These are phyloP conservation scores for Sphenostylis stenocarpa DNA, from an alignment of 306 rosid species.

Conservation along the genomic window DNA sequence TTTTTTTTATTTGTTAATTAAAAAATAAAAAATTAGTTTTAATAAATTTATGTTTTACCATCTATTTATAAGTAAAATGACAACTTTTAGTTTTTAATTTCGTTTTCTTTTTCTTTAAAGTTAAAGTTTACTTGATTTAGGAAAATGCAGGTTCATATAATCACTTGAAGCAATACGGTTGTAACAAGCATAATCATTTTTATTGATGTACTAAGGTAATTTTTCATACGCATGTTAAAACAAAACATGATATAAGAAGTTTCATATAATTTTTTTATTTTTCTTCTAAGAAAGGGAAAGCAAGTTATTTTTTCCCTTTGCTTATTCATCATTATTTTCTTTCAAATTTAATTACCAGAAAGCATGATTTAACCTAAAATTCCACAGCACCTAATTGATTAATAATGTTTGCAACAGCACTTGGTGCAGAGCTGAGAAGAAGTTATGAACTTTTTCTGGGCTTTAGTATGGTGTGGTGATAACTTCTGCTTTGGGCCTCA, in stretches of 20 bases:
- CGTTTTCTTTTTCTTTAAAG: too few relatives aligned
- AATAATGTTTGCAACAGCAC: neutral
- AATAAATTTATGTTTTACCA: neutral
- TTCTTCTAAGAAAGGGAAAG: neutral
- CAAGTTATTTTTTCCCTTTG: neutral
- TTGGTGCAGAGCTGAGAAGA: neutral
- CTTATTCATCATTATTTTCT: neutral
- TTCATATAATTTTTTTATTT: too few relatives aligned
- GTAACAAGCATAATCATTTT: neutral
- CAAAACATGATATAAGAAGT: too few relatives aligned
- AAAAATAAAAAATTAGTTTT: neutral
- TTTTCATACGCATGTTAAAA: too few relatives aligned
- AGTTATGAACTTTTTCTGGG: slow-evolving; percentile 9
- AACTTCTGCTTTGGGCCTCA: slow-evolving; percentile 13
- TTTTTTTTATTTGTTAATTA: neutral
- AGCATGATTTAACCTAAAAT: neutral
- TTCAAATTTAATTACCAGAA: neutral
- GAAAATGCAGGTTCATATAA: too few relatives aligned
- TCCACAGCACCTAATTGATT: neutral
- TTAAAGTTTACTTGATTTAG: too few relatives aligned
- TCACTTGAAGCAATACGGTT: too few relatives aligned
- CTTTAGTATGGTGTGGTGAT: neutral
- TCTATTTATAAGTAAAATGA: neutral
- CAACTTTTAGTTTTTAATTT: neutral
- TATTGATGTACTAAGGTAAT: neutral